These are phyloP conservation scores for Hypomontagnella monticulosa DNA, from an alignment of 495 filamentous ascomycete genomes.

Conservation along the genomic window DNA sequence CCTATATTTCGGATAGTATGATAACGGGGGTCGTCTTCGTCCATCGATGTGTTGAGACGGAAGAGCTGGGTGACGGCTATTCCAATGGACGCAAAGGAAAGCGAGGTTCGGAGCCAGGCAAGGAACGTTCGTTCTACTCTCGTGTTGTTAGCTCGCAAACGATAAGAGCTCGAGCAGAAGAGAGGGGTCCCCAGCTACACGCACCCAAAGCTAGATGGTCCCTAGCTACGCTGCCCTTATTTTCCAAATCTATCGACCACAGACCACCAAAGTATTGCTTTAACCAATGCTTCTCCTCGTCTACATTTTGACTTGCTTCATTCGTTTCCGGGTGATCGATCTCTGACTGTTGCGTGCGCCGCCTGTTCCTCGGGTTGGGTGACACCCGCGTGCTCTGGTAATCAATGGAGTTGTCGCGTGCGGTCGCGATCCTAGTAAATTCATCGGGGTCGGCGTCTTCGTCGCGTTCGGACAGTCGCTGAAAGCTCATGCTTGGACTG, in stretches of 20 bases:
- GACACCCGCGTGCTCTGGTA: constrained; percentile 51
- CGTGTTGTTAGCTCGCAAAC: constrained; percentile 32
- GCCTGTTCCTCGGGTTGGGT: constrained; percentile 36
- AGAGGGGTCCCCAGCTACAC: constrained; percentile 31
- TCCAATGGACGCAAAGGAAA: constrained; percentile 95
- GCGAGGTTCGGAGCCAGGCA: constrained; percentile 93
- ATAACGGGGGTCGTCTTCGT: constrained; percentile 45
- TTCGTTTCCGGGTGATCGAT: constrained; percentile 13
- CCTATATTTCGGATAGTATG: constrained; percentile 77
- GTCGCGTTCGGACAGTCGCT: constrained; percentile 27
- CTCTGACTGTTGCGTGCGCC: constrained; percentile 20
- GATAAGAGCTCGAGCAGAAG: constrained; percentile 2
- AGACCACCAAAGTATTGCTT: constrained; percentile 69
- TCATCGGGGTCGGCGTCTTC: constrained; percentile 44
- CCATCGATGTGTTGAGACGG: constrained; percentile 80
- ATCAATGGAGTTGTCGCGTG: constrained; percentile 37
- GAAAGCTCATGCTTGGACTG: constrained; percentile 37
- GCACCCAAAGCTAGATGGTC: constrained; percentile 94
- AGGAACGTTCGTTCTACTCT: constrained; percentile 90
- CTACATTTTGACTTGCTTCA: constrained; percentile 8
- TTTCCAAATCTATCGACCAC: constrained; percentile 89
- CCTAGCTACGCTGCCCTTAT: constrained; percentile 93
- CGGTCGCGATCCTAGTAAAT: constrained; percentile 46
- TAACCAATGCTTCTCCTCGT: constrained; percentile 46
- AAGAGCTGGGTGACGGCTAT: constrained; percentile 97